Percentiles rank a stretch among this genome's conserved stretches.
Conservation (phyloP, 176 grass and related monocot species). For the Oryza meridionalis region DNA sequence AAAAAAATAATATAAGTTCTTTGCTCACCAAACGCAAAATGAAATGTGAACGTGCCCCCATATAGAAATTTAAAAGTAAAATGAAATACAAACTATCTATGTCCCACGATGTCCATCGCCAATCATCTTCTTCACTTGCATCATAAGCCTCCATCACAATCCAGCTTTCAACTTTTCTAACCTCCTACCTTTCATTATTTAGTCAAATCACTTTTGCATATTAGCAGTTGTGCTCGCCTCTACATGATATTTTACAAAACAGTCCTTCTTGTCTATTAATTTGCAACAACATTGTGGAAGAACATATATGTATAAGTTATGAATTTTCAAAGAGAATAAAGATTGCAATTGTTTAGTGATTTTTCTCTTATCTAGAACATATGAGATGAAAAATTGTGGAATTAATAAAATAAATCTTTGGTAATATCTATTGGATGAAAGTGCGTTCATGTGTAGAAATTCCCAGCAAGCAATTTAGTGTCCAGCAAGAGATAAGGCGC, state of each 20-base stretch:
- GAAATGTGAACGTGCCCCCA: not conserved
- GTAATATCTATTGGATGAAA: not conserved
- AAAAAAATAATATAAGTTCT: not conserved
- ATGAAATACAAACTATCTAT: not conserved
- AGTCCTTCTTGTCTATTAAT: not conserved
- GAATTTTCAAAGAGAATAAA: not conserved
- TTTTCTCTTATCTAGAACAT: not conserved
- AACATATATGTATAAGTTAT: not conserved
- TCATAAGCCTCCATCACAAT: conserved; percentile 23
- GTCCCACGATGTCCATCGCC: not conserved
- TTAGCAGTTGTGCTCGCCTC: not conserved
- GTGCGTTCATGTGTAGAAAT: too few relatives aligned
- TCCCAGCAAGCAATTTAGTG: too few relatives aligned
- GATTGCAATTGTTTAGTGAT: not conserved
- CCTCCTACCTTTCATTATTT: not conserved
- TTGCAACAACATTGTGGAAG: not conserved
- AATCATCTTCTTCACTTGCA: not conserved
- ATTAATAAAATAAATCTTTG: not conserved
- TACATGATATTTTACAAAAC: not conserved
- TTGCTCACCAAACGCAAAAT: conserved; percentile 9
- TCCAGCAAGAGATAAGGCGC: too few relatives aligned
- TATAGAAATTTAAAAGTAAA: not conserved
- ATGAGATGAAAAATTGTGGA: not conserved
- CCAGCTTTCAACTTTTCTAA: conserved; percentile 8
- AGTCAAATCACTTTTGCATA: conserved; percentile 20